A percentile compares a stretch with the other conserved stretches of the same genome.
These are phyloP conservation scores for Pneumocystis canis DNA, from an alignment of 1,139 yeast species.

Conservation along the genomic window DNA sequence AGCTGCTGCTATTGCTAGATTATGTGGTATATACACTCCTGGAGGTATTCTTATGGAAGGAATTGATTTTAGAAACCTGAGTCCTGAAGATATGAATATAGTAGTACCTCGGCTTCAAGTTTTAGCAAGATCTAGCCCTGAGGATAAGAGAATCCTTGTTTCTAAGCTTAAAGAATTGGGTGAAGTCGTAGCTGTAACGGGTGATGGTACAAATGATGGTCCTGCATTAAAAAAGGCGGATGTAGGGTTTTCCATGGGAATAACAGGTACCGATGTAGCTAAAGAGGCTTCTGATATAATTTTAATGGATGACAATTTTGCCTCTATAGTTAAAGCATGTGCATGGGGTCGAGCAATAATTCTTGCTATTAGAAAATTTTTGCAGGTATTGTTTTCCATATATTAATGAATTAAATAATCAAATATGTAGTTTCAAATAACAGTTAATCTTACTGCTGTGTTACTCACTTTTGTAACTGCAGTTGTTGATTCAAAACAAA, in stretches of 20 bases:
- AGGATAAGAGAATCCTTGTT: conserved; percentile 37
- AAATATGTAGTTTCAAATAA: conserved; percentile 49
- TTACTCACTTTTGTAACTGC: conserved; percentile 86
- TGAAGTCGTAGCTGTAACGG: conserved; percentile 58
- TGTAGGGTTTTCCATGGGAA: conserved; percentile 55
- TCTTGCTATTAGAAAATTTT: conserved; percentile 81
- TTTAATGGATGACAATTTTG: conserved; percentile 57
- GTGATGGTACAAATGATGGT: conserved; percentile 77
- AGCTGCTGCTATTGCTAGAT: conserved; percentile 37
- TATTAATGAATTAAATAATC: not conserved
- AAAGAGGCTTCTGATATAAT: conserved; percentile 43
- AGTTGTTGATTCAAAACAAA: conserved; percentile 61
- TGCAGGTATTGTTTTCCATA: conserved; percentile 28
- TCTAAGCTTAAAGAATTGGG: conserved; percentile 36
- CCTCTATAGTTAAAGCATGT: conserved; percentile 92
- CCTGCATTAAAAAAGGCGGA: conserved; percentile 70
- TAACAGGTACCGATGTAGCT: conserved; percentile 40
- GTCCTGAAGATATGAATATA: conserved; percentile 43
- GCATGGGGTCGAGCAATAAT: conserved; percentile 99
- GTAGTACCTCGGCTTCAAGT: conserved; percentile 53
- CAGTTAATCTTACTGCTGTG: conserved; percentile 93
- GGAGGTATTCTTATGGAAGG: conserved; percentile 75
- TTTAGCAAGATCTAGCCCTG: conserved; percentile 42
- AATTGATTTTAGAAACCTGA: conserved; percentile 61
- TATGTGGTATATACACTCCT: conserved; percentile 33